Conservation (phyloP, 2,329 filamentous ascomycete genomes). For the Fusarium subtropicale region DNA sequence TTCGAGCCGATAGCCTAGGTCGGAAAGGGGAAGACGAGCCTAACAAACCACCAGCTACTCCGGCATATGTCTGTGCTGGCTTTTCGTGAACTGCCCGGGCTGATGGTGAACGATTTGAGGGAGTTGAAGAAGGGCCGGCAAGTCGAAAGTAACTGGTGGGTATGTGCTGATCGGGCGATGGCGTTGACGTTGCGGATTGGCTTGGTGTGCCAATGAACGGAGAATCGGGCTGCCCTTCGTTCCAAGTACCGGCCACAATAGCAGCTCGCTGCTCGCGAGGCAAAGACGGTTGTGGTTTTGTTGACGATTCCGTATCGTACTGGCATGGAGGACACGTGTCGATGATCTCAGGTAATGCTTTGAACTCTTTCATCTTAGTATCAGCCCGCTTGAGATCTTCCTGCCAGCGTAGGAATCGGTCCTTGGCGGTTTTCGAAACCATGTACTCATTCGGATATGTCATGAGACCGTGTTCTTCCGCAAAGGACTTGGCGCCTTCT, state of each 20-base stretch:
- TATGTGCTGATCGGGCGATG: constrained; percentile 30
- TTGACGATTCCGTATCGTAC: constrained; percentile 50
- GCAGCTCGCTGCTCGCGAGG: constrained; percentile 64
- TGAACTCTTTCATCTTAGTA: constrained; percentile 53
- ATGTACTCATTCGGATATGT: constrained; percentile 80
- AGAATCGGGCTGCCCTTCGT: constrained; percentile 72
- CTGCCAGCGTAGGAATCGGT: constrained; percentile 83
- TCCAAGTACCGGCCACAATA: constrained; percentile 69
- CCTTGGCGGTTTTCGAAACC: constrained; percentile 81
- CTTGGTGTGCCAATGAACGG: constrained; percentile 54
- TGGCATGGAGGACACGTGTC: constrained; percentile 47
- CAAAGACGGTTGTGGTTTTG: constrained; percentile 44
- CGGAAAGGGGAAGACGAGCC: constrained; percentile 20
- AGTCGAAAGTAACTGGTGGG: constrained; percentile 37
- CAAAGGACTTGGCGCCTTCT: constrained; percentile 87
- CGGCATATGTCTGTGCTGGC: constrained; percentile 31
- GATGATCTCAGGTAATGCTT: constrained; percentile 20
- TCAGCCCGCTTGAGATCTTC: constrained; percentile 76
- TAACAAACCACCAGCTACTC: constrained; percentile 23
- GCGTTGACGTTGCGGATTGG: constrained; percentile 27
- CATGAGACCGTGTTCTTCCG: constrained; percentile 79
- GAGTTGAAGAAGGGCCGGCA: constrained; percentile 23
- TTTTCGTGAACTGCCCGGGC: constrained; percentile 30
- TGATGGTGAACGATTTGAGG: constrained; percentile 12
- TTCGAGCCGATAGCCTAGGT: constrained; percentile 14